phyloP scores from a whole-genome alignment of 129 eudicot genomes.

The Erigeron canadensis region DNA sequence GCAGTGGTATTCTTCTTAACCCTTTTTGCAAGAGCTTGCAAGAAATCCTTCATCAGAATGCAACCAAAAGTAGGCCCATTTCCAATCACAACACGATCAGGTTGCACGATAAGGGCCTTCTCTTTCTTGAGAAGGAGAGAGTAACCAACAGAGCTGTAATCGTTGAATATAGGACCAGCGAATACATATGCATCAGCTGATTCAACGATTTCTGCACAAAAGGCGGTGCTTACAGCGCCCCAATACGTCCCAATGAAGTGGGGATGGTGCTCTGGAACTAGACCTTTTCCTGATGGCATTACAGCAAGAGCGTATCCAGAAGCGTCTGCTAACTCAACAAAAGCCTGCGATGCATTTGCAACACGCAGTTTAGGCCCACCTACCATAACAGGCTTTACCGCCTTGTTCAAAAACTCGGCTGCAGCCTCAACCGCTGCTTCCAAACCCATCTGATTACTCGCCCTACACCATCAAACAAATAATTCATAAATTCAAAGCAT shows the following conservation, averaged over 20 bases:
- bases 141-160: constrained; percentile 61
- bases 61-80: constrained; percentile 60
- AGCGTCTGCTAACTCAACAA: constrained; percentile 48
- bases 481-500: neutral
- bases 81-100: constrained; percentile 45
- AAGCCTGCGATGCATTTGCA: constrained; percentile 41
- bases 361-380: constrained; percentile 59
- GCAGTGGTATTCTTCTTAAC: constrained; percentile 39
- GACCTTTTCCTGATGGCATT: constrained; percentile 61
- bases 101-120: constrained; percentile 53
- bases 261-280: constrained; percentile 51
- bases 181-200: constrained; percentile 53
- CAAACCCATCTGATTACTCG: constrained; percentile 43
- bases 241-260: constrained; percentile 63
- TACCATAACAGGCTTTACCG: constrained; percentile 55
- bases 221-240: constrained; percentile 60
- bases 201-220: constrained; percentile 52
- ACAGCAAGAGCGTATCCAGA: constrained; percentile 43
- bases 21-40: constrained; percentile 36
- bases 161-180: constrained; percentile 57
- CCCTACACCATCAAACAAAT: constrained; percentile 19
- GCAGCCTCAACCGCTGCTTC: constrained; percentile 54
- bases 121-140: constrained; percentile 53
- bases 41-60: constrained; percentile 51
- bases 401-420: constrained; percentile 43